Conservation (phyloP, 2,329 filamentous ascomycete species). For the Chrysosphaeria jannelii region DNA sequence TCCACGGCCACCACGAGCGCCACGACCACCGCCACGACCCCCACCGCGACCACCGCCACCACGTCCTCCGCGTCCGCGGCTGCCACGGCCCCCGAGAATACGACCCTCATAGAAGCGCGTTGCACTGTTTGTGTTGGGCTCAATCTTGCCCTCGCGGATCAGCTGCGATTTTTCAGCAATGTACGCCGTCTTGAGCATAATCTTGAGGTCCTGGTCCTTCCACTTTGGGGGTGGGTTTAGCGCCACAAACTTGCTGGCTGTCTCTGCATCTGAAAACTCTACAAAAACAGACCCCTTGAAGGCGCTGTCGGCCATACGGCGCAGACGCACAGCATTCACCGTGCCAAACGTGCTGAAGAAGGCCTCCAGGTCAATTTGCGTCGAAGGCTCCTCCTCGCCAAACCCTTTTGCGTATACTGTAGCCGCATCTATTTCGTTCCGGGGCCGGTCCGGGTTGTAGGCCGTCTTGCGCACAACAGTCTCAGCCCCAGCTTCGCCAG, state of each 20-base stretch:
- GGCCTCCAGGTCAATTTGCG: conserved; percentile 79
- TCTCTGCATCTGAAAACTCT: conserved; percentile 58
- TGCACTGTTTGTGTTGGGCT: conserved; percentile 18
- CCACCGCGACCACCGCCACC: conserved; percentile 8
- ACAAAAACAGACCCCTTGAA: conserved; percentile 98
- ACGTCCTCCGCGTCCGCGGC: conserved; percentile 9
- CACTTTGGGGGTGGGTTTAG: conserved; percentile 59
- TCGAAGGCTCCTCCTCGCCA: conserved; percentile 50
- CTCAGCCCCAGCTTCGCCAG: conserved; percentile 44
- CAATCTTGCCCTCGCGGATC: conserved; percentile 38
- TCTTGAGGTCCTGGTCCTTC: conserved; percentile 48
- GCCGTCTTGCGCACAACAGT: conserved; percentile 47
- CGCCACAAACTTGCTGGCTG: conserved; percentile 49
- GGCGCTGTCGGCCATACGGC: conserved; percentile 35
- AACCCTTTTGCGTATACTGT: conserved; percentile 90
- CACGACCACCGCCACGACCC: conserved; percentile 30
- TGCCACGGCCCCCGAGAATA: conserved; percentile 9
- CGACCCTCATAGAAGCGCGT: conserved; percentile 18
- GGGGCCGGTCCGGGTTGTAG: conserved; percentile 24
- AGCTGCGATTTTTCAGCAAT: conserved; percentile 45
- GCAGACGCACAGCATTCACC: conserved; percentile 59
- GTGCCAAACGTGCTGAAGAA: conserved; percentile 57
- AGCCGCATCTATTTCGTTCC: conserved; percentile 34
- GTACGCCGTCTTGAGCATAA: conserved; percentile 76
- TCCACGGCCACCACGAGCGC: conserved; percentile 26